These are phyloP conservation scores for Boechera divaricarpa DNA, from an alignment of 345 rosid genomes.

Conservation along the genomic window DNA sequence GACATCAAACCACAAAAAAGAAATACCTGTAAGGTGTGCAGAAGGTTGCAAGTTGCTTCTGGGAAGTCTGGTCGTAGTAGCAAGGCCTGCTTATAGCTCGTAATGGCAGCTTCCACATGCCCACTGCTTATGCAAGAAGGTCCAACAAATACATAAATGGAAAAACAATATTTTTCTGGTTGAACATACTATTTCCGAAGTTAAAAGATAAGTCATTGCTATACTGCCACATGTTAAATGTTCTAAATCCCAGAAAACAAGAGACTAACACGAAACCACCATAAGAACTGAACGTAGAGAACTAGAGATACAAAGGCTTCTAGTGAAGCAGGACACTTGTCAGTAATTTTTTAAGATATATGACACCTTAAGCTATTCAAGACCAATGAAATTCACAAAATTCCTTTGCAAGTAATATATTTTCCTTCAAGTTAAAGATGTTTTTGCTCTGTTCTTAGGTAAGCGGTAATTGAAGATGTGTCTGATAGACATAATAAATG, in stretches of 20 bases:
- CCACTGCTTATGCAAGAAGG: constrained; percentile 59
- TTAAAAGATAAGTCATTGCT: background rate
- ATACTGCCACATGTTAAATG: constrained; percentile 1
- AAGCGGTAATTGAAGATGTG: constrained; percentile 19
- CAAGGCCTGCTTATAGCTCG: constrained; percentile 92
- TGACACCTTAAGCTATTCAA: background rate
- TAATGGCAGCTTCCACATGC: constrained; percentile 89
- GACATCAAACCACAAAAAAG: constrained; percentile 10
- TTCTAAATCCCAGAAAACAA: background rate
- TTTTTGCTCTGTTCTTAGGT: background rate
- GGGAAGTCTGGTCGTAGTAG: constrained; percentile 88
- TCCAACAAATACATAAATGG: constrained; percentile 27
- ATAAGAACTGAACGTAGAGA: background rate
- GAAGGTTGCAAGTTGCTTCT: constrained; percentile 97
- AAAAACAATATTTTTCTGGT: background rate
- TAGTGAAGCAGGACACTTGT: background rate
- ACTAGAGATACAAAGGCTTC: background rate
- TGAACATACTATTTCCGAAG: background rate
- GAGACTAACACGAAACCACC: background rate
- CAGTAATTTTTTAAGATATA: background rate
- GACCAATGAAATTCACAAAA: background rate
- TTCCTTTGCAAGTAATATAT: background rate
- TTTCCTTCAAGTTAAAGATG: background rate
- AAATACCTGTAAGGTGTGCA: constrained; percentile 89
- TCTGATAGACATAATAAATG: constrained; percentile 3